Evolutionary conservation across 1,139 yeast species (phyloP).

Genomic region (Candida dubliniensis): DNA sequence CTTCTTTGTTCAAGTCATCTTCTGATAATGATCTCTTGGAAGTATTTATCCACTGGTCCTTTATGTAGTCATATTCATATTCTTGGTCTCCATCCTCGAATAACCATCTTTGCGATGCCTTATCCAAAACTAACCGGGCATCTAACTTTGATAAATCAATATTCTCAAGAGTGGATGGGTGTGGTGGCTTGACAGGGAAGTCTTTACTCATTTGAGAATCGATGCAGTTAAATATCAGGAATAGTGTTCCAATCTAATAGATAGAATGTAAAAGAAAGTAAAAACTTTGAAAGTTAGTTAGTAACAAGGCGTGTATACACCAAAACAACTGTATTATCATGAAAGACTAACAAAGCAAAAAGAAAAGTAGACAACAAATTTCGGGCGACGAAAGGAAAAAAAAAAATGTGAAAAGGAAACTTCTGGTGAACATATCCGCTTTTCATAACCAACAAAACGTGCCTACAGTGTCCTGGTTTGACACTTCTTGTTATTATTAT

Average conservation of each 20-base stretch:
- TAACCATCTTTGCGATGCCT: conserved; percentile 24
- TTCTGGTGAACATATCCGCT: too few relatives aligned
- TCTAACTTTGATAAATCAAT: conserved; percentile 21
- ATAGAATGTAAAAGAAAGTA: too few relatives aligned
- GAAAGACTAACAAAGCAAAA: neutral
- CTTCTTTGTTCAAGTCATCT: conserved; percentile 31
- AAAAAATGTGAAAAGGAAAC: neutral
- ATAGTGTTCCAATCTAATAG: too few relatives aligned
- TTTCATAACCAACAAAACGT: too few relatives aligned
- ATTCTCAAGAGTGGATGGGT: conserved; percentile 18
- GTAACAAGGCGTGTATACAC: too few relatives aligned
- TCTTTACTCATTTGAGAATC: conserved; percentile 3
- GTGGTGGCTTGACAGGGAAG: conserved; percentile 26
- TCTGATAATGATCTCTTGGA: conserved; percentile 18
- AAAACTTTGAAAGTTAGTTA: too few relatives aligned
- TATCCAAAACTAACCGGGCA: conserved; percentile 30
- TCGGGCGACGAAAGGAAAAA: neutral
- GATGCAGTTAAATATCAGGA: too few relatives aligned
- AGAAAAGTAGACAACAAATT: neutral
- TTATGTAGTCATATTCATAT: conserved; percentile 12
- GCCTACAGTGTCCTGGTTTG: too few relatives aligned
- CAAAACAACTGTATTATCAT: too few relatives aligned
- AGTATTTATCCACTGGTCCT: conserved; percentile 10
- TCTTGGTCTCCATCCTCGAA: conserved; percentile 18
- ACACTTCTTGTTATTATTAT: too few relatives aligned